Conservation (phyloP, 164 flowering plant species). For the Houttuynia cordata region DNA sequence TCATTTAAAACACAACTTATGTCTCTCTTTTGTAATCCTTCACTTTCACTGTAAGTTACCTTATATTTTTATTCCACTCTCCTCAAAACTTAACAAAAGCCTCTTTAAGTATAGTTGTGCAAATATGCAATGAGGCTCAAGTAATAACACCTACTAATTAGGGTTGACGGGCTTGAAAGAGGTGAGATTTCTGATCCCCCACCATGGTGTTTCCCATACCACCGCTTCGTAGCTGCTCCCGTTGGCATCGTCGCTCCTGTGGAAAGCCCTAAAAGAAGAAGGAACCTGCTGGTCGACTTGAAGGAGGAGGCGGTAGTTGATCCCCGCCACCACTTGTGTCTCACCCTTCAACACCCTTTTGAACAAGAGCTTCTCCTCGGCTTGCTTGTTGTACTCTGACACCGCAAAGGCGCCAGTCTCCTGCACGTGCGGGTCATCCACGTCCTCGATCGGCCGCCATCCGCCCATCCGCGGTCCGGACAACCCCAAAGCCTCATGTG, state of each 20-base stretch:
- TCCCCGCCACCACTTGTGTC: slow-evolving; percentile 13
- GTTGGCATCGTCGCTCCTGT: neutral
- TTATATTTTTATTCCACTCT: no score
- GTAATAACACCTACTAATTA: neutral
- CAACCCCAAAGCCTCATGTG: neutral
- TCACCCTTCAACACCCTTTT: slow-evolving; percentile 5
- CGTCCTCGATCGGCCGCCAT: slow-evolving; percentile 6
- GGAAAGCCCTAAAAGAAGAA: neutral
- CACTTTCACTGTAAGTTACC: no score
- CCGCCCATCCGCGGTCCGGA: neutral
- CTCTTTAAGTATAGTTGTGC: no score
- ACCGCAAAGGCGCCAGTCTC: slow-evolving; percentile 10
- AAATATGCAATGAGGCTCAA: no score
- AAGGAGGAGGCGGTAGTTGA: slow-evolving; percentile 8
- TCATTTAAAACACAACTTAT: no score
- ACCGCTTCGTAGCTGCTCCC: slow-evolving; percentile 7
- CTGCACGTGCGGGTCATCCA: slow-evolving; percentile 10
- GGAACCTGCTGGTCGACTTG: neutral
- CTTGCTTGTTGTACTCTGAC: slow-evolving; percentile 10
- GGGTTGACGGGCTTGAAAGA: slow-evolving; percentile 7
- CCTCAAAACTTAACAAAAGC: no score
- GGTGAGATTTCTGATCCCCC: slow-evolving; percentile 9
- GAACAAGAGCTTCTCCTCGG: neutral
- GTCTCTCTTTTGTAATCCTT: no score
- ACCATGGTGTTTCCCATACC: slow-evolving; percentile 15